Conservation (phyloP, 257 asterid species). For the Pogostemon cablin region DNA sequence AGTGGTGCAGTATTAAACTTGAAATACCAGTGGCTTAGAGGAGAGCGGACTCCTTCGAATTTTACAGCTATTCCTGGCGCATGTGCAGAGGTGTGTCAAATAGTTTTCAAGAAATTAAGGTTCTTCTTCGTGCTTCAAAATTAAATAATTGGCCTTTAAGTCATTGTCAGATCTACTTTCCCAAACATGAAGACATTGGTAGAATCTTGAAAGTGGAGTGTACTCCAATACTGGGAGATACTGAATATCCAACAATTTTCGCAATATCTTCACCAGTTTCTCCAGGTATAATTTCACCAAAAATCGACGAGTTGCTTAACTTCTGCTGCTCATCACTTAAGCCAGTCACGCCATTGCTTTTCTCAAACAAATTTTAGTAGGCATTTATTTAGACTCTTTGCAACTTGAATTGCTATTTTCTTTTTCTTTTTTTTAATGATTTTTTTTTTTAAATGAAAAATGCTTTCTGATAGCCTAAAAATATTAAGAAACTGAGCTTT, state of each 20-base stretch:
- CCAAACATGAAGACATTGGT: conserved; percentile 72
- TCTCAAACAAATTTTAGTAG: conserved; percentile 2
- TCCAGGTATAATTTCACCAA: conserved; percentile 58
- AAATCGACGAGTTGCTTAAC: conserved; percentile 11
- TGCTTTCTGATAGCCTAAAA: conserved; percentile 13
- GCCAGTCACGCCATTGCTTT: not conserved
- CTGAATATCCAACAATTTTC: conserved; percentile 62
- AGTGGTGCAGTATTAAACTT: conserved; percentile 51
- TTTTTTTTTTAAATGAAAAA: not conserved
- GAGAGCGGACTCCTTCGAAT: conserved; percentile 72
- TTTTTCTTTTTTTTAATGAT: not conserved
- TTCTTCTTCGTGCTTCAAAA: conserved; percentile 16
- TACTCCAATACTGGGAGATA: conserved; percentile 70
- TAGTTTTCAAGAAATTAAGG: conserved; percentile 28
- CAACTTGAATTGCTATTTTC: conserved; percentile 1
- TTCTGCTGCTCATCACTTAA: conserved; percentile 1
- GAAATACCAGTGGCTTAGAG: conserved; percentile 89
- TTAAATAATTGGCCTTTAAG: conserved; percentile 13
- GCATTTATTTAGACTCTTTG: not conserved
- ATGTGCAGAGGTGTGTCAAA: conserved; percentile 65
- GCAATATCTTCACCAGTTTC: conserved; percentile 90
- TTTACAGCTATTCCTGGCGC: conserved; percentile 72
- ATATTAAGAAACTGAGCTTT: not conserved
- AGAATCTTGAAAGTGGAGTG: conserved; percentile 90
- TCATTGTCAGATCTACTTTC: conserved; percentile 69